Percentiles rank a stretch among this genome's conserved stretches.
Evolutionary conservation across 2,329 filamentous ascomycete genomes (phyloP).

Genomic region (Monilinia polystroma): DNA sequence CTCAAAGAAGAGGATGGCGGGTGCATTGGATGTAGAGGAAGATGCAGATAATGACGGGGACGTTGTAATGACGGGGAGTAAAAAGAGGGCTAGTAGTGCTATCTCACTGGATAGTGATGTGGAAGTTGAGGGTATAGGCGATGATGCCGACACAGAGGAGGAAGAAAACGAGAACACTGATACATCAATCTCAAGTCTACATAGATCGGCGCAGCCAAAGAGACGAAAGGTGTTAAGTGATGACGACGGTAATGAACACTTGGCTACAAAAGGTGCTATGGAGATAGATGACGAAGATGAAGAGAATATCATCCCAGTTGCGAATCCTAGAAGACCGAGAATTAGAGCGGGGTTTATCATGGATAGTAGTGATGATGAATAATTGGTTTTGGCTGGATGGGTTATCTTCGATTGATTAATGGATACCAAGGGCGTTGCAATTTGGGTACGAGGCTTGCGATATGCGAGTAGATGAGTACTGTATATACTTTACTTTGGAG

Average conservation of each 20-base stretch:
- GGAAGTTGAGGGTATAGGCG: conserved; percentile 21
- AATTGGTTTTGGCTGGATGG: conserved; percentile 19
- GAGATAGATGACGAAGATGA: conserved; percentile 43
- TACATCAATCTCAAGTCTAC: conserved; percentile 45
- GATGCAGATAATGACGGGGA: conserved; percentile 38
- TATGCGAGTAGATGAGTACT: background rate
- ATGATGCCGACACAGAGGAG: conserved; percentile 32
- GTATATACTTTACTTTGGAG: background rate
- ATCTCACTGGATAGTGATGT: conserved; percentile 38
- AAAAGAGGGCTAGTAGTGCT: conserved; percentile 25
- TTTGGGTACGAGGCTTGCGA: background rate
- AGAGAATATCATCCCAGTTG: conserved; percentile 44
- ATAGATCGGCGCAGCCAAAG: conserved; percentile 42
- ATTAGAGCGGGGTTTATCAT: conserved; percentile 55
- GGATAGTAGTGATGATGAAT: conserved; percentile 55
- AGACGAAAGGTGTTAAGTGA: conserved; percentile 41
- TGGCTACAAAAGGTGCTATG: conserved; percentile 25
- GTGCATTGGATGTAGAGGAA: conserved; percentile 27
- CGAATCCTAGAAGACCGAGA: conserved; percentile 39
- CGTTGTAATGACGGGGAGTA: conserved; percentile 23
- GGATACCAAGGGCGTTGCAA: conserved; percentile 20
- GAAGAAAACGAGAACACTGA: conserved; percentile 41
- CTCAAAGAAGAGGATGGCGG: conserved; percentile 29
- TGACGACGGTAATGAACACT: conserved; percentile 33
- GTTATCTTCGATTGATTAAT: background rate